Conservation (phyloP, 257 asterid genomes). For the Eucommia ulmoides region DNA sequence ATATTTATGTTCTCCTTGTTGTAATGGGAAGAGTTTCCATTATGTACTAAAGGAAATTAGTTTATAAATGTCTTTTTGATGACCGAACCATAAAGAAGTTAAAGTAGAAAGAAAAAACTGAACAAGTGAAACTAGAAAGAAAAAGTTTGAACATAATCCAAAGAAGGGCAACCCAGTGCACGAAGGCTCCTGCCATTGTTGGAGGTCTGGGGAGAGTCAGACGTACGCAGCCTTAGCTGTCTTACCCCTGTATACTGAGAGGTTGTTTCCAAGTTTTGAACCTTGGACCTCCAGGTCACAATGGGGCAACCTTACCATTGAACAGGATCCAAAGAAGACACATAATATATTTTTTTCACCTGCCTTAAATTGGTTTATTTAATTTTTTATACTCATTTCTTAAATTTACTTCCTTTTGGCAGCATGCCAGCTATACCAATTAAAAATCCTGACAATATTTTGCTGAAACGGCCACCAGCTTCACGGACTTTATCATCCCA, state of each 20-base stretch:
- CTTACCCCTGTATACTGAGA: no score
- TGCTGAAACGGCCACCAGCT: constrained; percentile 75
- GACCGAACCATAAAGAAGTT: neutral
- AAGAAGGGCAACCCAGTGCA: no score
- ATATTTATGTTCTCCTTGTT: neutral
- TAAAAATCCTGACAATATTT: constrained; percentile 55
- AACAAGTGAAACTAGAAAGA: neutral
- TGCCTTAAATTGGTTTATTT: neutral
- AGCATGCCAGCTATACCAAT: constrained; percentile 28
- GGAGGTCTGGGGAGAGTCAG: no score
- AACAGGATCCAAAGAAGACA: neutral
- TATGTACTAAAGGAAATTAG: neutral
- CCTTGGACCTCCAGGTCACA: no score
- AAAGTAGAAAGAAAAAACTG: no score
- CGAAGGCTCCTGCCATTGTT: no score
- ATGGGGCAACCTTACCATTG: constrained; percentile 3
- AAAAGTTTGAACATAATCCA: neutral
- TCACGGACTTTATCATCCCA: constrained; percentile 52
- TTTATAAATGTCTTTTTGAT: neutral
- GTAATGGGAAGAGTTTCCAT: neutral
- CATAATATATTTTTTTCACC: neutral
- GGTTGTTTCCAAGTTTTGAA: no score
- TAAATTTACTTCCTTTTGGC: constrained; percentile 2
- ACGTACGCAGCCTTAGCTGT: no score
- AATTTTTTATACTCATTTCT: constrained; percentile 3